Base-by-base conservation (phyloP, 148 eudicot species). In the Fagopyrum tataricum region DNA sequence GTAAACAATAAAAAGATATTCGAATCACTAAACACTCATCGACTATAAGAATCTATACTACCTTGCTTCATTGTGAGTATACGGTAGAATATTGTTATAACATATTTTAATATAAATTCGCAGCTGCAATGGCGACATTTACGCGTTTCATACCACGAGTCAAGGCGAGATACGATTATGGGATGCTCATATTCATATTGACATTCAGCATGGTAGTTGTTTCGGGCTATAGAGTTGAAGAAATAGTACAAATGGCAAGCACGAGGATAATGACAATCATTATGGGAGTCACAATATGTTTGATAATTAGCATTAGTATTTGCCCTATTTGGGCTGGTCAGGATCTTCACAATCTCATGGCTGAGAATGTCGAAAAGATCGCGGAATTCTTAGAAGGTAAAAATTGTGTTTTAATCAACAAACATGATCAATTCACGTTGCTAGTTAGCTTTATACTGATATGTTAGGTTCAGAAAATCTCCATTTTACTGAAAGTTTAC, bases 91-190 rank as follows among this genome's bases (percentile, higher is more conserved):
- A 8, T 53, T 53, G 7, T 7, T 18, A n/a, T 2, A 55, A 55
- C 61, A 20, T 55, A 10, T 21, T 20, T 55, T 20, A 7, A 10
- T 6, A 2, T 55, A 8, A 13, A 61, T 23, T 24, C 84, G 82
- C 88, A 91, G 91, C 91, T 76, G 79, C 84, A 41, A 17, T 74
- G 26, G 18, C 83, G 3, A 91, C 93, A 39, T 91, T 89, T 51
- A 70, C 78, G 21, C 72, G 93, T 70, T 91, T 91, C 76, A 71
- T 89, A 14, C 93, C 93, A 13, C 75, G 70, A 43, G 77, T 91
- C n/a, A 91, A 89, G 75, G 83, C 83, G 0, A 72, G 86, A 82
- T 89, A 84, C 52, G 97, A 91, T 40, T 91, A 91, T 49, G 91
- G 93, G 4, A 56, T 87, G 67, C 39, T 87, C 70, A 86, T 89